These are phyloP conservation scores for Pinus tabuliformis DNA, from an alignment of 75 land plant genomes.

Conservation along the genomic window DNA sequence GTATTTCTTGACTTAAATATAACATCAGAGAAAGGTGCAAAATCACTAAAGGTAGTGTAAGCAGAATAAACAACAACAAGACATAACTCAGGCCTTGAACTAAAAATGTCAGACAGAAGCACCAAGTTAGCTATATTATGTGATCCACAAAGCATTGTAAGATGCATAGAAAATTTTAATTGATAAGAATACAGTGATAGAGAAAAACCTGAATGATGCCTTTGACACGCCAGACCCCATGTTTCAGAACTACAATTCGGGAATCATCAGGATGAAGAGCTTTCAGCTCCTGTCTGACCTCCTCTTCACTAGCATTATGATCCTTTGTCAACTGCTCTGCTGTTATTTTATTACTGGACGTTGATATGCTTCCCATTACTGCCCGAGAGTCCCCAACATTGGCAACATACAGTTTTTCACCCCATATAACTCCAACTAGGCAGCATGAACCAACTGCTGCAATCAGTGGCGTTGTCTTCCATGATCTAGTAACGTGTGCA, in stretches of 20 bases:
- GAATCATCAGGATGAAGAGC: conserved; percentile 84
- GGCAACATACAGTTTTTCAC: conserved; percentile 66
- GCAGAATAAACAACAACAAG: too few relatives aligned
- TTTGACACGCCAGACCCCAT: conserved; percentile 93
- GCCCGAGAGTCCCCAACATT: conserved; percentile 94
- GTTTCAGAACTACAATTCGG: conserved; percentile 73
- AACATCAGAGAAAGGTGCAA: too few relatives aligned
- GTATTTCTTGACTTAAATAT: too few relatives aligned
- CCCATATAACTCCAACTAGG: conserved; percentile 78
- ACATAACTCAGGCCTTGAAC: too few relatives aligned
- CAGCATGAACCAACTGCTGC: conserved; percentile 89
- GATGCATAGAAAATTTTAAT: too few relatives aligned
- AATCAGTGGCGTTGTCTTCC: conserved; percentile 45
- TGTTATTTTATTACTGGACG: conserved; percentile 29
- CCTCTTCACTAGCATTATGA: conserved; percentile 80
- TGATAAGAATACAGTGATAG: background rate
- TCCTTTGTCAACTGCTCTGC: conserved; percentile 78
- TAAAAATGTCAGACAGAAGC: too few relatives aligned
- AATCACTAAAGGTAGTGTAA: too few relatives aligned
- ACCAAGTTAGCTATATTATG: too few relatives aligned
- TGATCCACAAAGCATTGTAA: too few relatives aligned
- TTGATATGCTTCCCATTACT: conserved; percentile 59
- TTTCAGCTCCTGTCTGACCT: conserved; percentile 70
- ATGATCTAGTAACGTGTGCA: conserved; percentile 39
- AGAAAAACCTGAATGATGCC: conserved; percentile 85